A percentile compares a stretch with the other conserved stretches of the same genome.
phyloP scores from a whole-genome alignment of 306 rosid genomes.

The Vicia faba region DNA sequence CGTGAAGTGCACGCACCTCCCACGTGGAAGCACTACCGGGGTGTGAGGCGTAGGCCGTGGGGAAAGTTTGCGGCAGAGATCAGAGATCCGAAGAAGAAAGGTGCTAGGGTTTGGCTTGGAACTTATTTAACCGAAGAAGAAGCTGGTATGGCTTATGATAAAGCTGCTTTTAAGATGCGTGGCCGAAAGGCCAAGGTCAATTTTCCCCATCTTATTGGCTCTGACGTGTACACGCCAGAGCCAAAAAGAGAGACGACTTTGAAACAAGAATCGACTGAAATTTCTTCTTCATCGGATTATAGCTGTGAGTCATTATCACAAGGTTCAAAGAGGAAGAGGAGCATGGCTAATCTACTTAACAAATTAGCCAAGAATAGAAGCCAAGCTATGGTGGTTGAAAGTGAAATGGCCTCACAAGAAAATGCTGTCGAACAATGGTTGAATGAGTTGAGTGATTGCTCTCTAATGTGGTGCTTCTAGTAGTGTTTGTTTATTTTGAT shows the following conservation, averaged over 20 bases:
- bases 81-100: conserved; percentile 48
- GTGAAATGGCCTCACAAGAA: not conserved
- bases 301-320: not conserved
- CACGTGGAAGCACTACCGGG: conserved; percentile 46
- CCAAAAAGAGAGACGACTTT: not conserved
- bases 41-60: conserved; percentile 71
- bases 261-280: not conserved
- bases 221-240: not conserved
- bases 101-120: conserved; percentile 68
- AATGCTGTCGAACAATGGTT: conserved; percentile 24
- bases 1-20: conserved; percentile 10
- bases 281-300: not conserved
- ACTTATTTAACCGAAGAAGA: conserved; percentile 57
- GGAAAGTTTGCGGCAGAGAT: conserved; percentile 67
- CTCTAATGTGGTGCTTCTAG: not conserved
- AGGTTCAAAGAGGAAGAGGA: conserved; percentile 26
- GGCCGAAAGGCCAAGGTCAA: conserved; percentile 69
- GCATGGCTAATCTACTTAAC: conserved; percentile 27
- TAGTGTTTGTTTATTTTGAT: not conserved
- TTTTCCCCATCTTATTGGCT: conserved; percentile 48
- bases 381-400: not conserved
- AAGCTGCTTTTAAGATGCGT: conserved; percentile 64
- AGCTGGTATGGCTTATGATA: conserved; percentile 66
- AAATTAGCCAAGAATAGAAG: conserved; percentile 33
- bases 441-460: conserved; percentile 15